phyloP scores from a whole-genome alignment of 768 basidiomycete genomes.

The Termitomyces sp. region DNA sequence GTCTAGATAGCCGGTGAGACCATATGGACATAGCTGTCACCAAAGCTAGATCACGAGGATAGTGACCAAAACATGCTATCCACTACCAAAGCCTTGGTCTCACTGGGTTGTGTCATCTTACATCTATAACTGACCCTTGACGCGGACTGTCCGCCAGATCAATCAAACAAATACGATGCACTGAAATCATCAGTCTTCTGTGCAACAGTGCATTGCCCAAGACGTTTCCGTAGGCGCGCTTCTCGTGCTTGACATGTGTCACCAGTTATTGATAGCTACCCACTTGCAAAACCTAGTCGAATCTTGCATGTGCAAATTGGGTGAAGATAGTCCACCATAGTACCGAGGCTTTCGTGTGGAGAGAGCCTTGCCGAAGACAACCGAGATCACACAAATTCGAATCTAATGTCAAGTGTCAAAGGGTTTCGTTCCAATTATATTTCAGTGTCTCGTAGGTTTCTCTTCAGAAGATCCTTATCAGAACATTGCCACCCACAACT shows the following conservation, averaged over 20 bases:
- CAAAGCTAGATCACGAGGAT: neutral
- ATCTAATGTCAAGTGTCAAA: neutral
- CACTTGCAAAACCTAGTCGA: neutral
- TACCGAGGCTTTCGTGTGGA: neutral
- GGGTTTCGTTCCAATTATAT: neutral
- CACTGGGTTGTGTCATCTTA: neutral
- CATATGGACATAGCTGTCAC: neutral
- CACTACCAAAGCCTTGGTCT: neutral
- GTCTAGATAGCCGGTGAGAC: neutral
- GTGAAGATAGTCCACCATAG: neutral
- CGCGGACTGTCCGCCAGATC: neutral
- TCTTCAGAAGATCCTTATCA: neutral
- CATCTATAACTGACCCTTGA: neutral
- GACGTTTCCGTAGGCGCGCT: neutral
- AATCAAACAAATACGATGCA: neutral
- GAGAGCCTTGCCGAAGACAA: neutral
- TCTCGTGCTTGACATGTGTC: neutral
- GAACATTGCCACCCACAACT: too few species aligned
- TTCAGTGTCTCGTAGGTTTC: neutral
- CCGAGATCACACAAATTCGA: neutral
- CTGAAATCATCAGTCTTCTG: neutral
- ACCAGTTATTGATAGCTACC: too few species aligned
- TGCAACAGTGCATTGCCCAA: neutral
- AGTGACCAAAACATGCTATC: neutral
- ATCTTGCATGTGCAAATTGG: neutral